Evolutionary conservation across 1,284 basidiomycete genomes (phyloP).

Genomic region (Pseudozyma pruni): DNA sequence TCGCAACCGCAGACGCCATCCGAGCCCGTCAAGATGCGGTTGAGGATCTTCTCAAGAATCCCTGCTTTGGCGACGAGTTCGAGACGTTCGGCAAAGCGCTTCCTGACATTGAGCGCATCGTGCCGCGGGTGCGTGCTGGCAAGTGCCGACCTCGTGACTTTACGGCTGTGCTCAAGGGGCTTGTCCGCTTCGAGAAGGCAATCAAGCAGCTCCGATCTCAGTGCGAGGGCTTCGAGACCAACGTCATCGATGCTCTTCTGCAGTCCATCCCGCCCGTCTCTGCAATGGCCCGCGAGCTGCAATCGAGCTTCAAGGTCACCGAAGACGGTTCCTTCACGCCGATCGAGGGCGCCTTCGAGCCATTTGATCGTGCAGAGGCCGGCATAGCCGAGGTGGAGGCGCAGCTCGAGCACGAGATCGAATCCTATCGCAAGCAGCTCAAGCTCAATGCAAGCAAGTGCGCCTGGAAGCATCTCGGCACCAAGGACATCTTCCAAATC

Average conservation of each 20-base stretch:
- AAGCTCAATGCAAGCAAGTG: conserved; percentile 48
- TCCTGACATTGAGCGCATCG: conserved; percentile 65
- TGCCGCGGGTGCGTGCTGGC: conserved; percentile 62
- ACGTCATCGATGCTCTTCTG: conserved; percentile 43
- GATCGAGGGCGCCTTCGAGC: conserved; percentile 47
- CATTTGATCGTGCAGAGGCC: conserved; percentile 57
- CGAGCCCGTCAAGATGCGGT: conserved; percentile 63
- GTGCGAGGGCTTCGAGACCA: conserved; percentile 41
- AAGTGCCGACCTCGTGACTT: conserved; percentile 66
- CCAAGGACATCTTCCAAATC: conserved; percentile 67
- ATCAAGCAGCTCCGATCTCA: conserved; percentile 23
- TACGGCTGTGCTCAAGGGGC: conserved; percentile 57
- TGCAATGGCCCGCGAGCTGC: conserved; percentile 48
- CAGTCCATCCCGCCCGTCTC: conserved; percentile 57
- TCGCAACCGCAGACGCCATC: conserved; percentile 53
- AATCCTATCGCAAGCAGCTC: conserved; percentile 48
- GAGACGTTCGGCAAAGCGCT: conserved; percentile 55
- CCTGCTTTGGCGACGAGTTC: conserved; percentile 57
- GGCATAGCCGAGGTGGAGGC: conserved; percentile 53
- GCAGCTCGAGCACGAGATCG: conserved; percentile 57
- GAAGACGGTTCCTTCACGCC: conserved; percentile 65
- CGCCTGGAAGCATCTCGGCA: conserved; percentile 66
- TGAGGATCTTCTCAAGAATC: conserved; percentile 56
- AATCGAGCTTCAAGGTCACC: conserved; percentile 50
- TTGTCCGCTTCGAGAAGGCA: conserved; percentile 46